Conservation (phyloP, 495 filamentous ascomycete species). For the Trichoderma gamsii region DNA sequence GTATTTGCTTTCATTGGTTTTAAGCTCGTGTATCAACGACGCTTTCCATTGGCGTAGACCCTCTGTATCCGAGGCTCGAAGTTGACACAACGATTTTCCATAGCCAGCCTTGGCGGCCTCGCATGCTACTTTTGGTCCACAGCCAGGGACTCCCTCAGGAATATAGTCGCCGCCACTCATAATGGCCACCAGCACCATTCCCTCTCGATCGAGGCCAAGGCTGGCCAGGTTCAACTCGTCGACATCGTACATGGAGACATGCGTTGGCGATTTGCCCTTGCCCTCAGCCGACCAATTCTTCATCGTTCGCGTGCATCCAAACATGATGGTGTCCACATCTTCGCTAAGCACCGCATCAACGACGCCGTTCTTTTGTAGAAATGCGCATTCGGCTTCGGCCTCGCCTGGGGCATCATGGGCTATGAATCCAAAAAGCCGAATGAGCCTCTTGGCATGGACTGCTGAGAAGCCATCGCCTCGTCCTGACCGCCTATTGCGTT, state of each 20-base stretch:
- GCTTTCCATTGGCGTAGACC: constrained; percentile 68
- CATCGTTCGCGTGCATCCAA: constrained; percentile 72
- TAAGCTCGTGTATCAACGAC: constrained; percentile 65
- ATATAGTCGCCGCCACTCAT: constrained; percentile 96
- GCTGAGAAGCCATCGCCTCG: constrained; percentile 43
- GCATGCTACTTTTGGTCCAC: constrained; percentile 79
- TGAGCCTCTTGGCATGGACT: constrained; percentile 68
- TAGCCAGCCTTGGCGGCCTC: constrained; percentile 88
- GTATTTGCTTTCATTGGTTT: constrained; percentile 75
- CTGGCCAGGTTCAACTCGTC: constrained; percentile 44
- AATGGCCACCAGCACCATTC: constrained; percentile 90
- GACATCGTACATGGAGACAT: constrained; percentile 72
- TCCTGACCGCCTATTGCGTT: constrained; percentile 65
- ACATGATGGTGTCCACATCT: constrained; percentile 98
- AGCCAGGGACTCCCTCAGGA: constrained; percentile 80
- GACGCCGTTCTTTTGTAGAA: constrained; percentile 73
- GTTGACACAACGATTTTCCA: constrained; percentile 65
- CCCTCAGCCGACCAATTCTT: constrained; percentile 79
- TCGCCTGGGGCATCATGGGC: constrained; percentile 88
- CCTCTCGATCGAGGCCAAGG: constrained; percentile 64
- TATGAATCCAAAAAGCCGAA: constrained; percentile 79
- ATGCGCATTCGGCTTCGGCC: constrained; percentile 92
- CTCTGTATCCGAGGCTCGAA: constrained; percentile 44
- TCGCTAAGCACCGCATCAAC: constrained; percentile 96
- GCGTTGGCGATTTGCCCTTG: constrained; percentile 63